Percentiles rank a stretch among this genome's conserved stretches.
These are phyloP conservation scores for Geum urbanum DNA, from an alignment of 306 rosid genomes.

Conservation along the genomic window DNA sequence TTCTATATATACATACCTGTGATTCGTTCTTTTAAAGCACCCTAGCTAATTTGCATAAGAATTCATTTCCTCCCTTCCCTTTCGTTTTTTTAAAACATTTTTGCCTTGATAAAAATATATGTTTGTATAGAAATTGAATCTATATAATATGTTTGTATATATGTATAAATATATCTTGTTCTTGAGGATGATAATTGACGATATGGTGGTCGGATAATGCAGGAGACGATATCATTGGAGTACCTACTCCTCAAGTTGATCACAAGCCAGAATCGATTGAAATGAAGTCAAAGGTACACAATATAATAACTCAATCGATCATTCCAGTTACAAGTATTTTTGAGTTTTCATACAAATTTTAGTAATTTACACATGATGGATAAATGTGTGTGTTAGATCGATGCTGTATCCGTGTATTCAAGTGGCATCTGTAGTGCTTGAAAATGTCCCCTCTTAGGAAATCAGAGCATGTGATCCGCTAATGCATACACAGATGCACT, in stretches of 20 bases:
- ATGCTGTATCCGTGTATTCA: neutral
- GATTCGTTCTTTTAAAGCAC: neutral
- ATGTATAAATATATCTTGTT: neutral
- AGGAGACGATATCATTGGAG: conserved; percentile 27
- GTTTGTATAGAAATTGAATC: too few relatives aligned
- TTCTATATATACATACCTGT: neutral
- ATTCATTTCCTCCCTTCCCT: neutral
- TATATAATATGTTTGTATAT: neutral
- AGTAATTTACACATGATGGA: neutral
- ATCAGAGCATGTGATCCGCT: conserved; percentile 9
- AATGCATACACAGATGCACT: conserved; percentile 11
- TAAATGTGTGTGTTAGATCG: neutral
- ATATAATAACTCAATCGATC: neutral
- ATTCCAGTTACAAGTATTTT: neutral
- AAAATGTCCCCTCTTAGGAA: conserved; percentile 16
- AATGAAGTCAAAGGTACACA: conserved; percentile 33
- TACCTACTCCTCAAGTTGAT: conserved; percentile 23
- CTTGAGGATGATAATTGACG: neutral
- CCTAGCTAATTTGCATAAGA: neutral
- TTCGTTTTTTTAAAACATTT: neutral
- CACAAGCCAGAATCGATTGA: conserved; percentile 14
- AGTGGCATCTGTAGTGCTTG: conserved; percentile 13
- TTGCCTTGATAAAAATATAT: neutral
- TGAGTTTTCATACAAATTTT: too few relatives aligned
- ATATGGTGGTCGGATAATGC: conserved; percentile 24